Base-by-base conservation (phyloP, 176 grass and related monocot species). In the Cenchrus americanus region DNA sequence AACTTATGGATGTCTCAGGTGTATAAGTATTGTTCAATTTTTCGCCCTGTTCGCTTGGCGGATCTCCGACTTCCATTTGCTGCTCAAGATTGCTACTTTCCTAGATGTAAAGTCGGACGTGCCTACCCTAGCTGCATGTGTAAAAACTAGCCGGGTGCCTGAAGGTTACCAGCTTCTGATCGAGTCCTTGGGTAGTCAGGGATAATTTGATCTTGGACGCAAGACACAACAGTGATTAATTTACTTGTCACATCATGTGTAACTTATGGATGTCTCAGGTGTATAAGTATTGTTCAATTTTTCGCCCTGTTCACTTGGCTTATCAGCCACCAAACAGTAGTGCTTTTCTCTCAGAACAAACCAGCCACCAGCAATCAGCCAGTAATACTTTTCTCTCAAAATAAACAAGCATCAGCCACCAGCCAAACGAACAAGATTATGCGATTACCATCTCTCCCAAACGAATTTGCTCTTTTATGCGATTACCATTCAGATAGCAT, bases 91-190 rank as follows among this genome's bases (percentile, higher is more conserved):
- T 7, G 46, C 96, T 52, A 86, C 23, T 59, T 86, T 79, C 75
- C 86, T 96, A 62, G 96, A 96, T 69, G 80, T 85, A 65, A 89
- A 92, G n/a, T 50, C 87, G 41, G 96, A 99, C 11, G 81, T 99
- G 17, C 91, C 96, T 62, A 71, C 91, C 34, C 84, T 99, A 22
- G 75, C 91, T 2, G 89, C 83, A 4, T 96, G 89, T 52, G 86
- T 99, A 44, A 89, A 81, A 48, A 87, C 58, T 69, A 79, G 83
- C 21, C 53, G 82, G 2, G 83, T 99, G 48, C 80, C 96, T 0
- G 93, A 99, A 79, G 96, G 96, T 3, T 99, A 99, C 80, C 85
- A 88, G 75, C 78, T 99, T 78, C 86, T 99, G 21, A 99, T 99
- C 12, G 93, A 99, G 80, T 87, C 89, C 40, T 83, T 98, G 78